Conservation (phyloP, 495 filamentous ascomycete species). For the Tuber microsphaerosporum region DNA sequence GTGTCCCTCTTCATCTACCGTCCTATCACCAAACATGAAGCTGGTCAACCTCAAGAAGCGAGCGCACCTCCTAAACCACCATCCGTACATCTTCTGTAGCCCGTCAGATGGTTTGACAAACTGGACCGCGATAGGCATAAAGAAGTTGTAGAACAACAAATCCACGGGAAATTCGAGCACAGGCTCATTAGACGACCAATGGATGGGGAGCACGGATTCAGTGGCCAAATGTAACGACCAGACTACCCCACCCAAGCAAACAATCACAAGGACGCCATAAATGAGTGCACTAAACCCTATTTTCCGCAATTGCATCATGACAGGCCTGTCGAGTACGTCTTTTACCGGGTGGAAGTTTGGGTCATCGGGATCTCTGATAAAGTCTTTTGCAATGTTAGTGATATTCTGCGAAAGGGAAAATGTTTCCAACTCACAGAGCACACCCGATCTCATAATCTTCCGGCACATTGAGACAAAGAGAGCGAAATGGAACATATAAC, state of each 20-base stretch:
- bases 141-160: slow-evolving; percentile 89
- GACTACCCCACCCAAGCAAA: slow-evolving; percentile 91
- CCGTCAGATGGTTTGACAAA: slow-evolving; percentile 77
- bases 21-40: slow-evolving; percentile 84
- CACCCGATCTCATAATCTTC: slow-evolving; percentile 89
- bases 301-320: slow-evolving; percentile 88
- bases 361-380: slow-evolving; percentile 97
- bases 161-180: slow-evolving; percentile 92
- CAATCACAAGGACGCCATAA: slow-evolving; percentile 83
- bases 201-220: slow-evolving; percentile 71
- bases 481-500: slow-evolving; percentile 99
- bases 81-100: slow-evolving; percentile 75
- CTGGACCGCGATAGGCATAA: slow-evolving; percentile 76
- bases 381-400: slow-evolving; percentile 54
- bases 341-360: slow-evolving; percentile 96
- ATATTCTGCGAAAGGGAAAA: background rate
- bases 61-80: slow-evolving; percentile 93
- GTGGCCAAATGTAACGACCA: slow-evolving; percentile 67
- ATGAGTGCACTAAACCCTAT: slow-evolving; percentile 93
- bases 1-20: slow-evolving; percentile 72
- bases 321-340: slow-evolving; percentile 89
- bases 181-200: slow-evolving; percentile 83
- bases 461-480: slow-evolving; percentile 98
- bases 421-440: slow-evolving; percentile 61
- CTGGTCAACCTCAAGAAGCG: slow-evolving; percentile 70